Percentiles rank a stretch among this genome's conserved stretches.
phyloP scores from a whole-genome alignment of 441 rosid species.

The Populus hybrid region DNA sequence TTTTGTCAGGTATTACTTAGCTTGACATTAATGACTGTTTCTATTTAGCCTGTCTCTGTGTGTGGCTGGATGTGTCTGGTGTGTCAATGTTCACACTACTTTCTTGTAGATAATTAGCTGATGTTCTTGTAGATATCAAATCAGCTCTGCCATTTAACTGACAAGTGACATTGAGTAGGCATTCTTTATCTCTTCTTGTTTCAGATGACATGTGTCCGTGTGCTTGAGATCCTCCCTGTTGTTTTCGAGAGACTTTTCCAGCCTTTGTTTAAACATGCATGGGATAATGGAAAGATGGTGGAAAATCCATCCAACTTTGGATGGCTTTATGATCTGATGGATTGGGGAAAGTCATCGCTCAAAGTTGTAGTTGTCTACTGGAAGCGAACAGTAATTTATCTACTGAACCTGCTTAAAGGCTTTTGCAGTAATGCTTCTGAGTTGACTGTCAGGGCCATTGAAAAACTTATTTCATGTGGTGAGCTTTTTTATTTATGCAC shows the following conservation, averaged over 20 bases:
- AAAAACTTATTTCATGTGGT: constrained; percentile 69
- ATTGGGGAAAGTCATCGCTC: constrained; percentile 94
- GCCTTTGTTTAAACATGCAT: constrained; percentile 27
- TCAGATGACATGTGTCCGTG: constrained; percentile 96
- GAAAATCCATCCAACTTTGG: constrained; percentile 45
- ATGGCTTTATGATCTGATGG: constrained; percentile 93
- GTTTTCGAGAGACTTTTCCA: constrained; percentile 56
- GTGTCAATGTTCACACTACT: neutral
- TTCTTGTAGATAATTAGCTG: neutral
- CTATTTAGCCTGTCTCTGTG: constrained; percentile 10
- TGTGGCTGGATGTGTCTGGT: constrained; percentile 1
- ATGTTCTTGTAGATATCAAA: neutral
- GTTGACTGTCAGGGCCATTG: constrained; percentile 44
- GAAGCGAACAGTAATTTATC: constrained; percentile 68
- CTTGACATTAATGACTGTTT: constrained; percentile 15
- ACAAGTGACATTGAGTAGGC: neutral
- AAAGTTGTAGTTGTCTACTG: constrained; percentile 84
- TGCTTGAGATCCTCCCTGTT: constrained; percentile 88
- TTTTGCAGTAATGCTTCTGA: constrained; percentile 41
- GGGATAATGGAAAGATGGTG: constrained; percentile 34
- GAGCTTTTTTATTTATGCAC: constrained; percentile 26
- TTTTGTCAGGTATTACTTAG: constrained; percentile 70
- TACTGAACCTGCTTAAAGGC: constrained; percentile 56
- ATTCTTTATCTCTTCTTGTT: constrained; percentile 27
- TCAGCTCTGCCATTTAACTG: neutral